Evolutionary conservation across 768 basidiomycete species (phyloP).

Genomic region (Auricularia sp.): DNA sequence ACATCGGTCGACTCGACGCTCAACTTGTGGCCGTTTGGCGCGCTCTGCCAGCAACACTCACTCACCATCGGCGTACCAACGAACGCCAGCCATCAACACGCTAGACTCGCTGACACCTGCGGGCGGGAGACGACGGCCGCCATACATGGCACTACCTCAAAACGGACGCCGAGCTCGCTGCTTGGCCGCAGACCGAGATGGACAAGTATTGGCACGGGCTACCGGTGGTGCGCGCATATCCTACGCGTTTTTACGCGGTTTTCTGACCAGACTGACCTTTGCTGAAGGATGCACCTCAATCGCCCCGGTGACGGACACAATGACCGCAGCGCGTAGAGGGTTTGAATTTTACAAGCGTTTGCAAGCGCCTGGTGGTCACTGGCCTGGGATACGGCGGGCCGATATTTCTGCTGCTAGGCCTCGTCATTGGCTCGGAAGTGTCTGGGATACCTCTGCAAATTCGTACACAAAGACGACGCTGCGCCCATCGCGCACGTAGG

Average conservation of each 20-base stretch:
- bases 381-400: conserved; percentile 92
- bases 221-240: conserved; percentile 42
- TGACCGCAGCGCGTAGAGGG: conserved; percentile 79
- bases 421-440: conserved; percentile 94
- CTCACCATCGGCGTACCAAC: conserved; percentile 16
- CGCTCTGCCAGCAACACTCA: too few species aligned
- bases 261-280: background rate
- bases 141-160: conserved; percentile 80
- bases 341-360: conserved; percentile 83
- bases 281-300: conserved; percentile 47
- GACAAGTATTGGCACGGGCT: conserved; percentile 90
- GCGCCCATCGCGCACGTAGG: too few species aligned
- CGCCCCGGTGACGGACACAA: conserved; percentile 56
- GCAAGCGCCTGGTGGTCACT: conserved; percentile 87
- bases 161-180: conserved; percentile 48
- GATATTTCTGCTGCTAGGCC: conserved; percentile 78
- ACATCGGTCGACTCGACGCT: too few species aligned
- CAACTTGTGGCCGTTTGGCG: too few species aligned
- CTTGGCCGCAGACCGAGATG: conserved; percentile 68
- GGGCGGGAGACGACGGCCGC: conserved; percentile 64
- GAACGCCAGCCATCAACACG: conserved; percentile 64
- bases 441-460: conserved; percentile 47
- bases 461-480: too few species aligned
- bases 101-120: conserved; percentile 69
- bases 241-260: background rate